phyloP scores from a whole-genome alignment of 768 basidiomycete species.

The Termitomyces sp. region DNA sequence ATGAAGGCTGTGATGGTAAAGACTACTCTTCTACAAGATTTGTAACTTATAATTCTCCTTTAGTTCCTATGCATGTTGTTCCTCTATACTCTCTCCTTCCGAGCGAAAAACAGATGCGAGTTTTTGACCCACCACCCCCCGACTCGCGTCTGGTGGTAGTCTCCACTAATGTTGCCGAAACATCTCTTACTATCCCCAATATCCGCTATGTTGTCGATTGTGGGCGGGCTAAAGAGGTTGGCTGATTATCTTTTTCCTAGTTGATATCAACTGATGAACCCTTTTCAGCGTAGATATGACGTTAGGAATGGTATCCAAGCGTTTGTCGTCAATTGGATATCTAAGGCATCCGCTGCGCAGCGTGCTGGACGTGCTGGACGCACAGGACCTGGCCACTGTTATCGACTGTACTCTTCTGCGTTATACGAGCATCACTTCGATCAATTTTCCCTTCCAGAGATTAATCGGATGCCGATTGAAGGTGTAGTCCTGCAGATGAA shows the following conservation, averaged over 20 bases:
- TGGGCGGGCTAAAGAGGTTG: slow-evolving; percentile 90
- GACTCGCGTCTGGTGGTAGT: slow-evolving; percentile 87
- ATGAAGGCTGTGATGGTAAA: slow-evolving; percentile 63
- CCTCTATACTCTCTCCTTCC: slow-evolving; percentile 91
- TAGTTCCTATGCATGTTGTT: slow-evolving; percentile 91
- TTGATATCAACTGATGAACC: background rate
- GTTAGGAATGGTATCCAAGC: slow-evolving; percentile 77
- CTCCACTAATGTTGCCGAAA: slow-evolving; percentile 95
- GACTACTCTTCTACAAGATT: slow-evolving; percentile 11
- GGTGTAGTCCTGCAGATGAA: slow-evolving; percentile 98
- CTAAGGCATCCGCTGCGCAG: slow-evolving; percentile 92
- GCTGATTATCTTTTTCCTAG: background rate
- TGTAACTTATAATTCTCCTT: background rate
- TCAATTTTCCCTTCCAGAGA: slow-evolving; percentile 83
- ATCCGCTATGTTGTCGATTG: slow-evolving; percentile 98
- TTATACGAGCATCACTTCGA: slow-evolving; percentile 92
- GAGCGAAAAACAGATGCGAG: slow-evolving; percentile 91
- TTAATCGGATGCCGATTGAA: slow-evolving; percentile 93
- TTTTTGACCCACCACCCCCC: slow-evolving; percentile 80
- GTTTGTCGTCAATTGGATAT: slow-evolving; percentile 90
- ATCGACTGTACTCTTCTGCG: slow-evolving; percentile 93
- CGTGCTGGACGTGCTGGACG: slow-evolving; percentile 95
- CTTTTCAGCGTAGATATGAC: slow-evolving; percentile 75
- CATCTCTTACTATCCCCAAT: slow-evolving; percentile 93
- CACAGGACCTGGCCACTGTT: slow-evolving; percentile 97